A percentile compares a stretch with the other conserved stretches of the same genome.
phyloP scores from a whole-genome alignment of 2,329 filamentous ascomycete species.

The Xylaria sp. region DNA sequence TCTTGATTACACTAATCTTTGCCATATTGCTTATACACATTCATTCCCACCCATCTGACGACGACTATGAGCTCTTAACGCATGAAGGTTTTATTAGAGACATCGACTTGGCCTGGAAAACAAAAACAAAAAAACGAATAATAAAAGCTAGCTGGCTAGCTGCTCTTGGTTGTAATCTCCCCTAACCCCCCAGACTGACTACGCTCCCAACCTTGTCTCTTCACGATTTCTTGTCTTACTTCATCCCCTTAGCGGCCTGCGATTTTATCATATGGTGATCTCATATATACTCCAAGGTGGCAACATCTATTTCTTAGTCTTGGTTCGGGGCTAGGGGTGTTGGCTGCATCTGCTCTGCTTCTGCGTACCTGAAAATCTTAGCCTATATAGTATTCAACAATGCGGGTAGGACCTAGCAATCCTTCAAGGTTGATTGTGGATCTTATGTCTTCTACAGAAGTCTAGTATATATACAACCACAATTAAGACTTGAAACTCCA shows the following conservation, averaged over 20 bases:
- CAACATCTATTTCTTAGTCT: conserved; percentile 32
- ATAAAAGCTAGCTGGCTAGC: conserved; percentile 35
- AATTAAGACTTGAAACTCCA: neutral
- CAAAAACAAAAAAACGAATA: conserved; percentile 12
- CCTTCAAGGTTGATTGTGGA: neutral
- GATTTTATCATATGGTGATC: conserved; percentile 21
- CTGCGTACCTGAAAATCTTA: conserved; percentile 13
- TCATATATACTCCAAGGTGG: conserved; percentile 37
- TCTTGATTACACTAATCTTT: conserved; percentile 36
- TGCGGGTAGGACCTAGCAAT: conserved; percentile 1
- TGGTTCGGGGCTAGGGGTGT: conserved; percentile 27
- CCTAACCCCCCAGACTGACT: conserved; percentile 6
- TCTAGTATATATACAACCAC: conserved; percentile 2
- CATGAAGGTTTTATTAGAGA: conserved; percentile 24
- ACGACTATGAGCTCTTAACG: conserved; percentile 18
- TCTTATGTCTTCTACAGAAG: neutral
- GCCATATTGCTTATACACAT: conserved; percentile 37
- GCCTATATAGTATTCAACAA: conserved; percentile 22
- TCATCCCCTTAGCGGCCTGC: neutral
- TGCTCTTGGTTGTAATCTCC: conserved; percentile 26
- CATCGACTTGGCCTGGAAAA: conserved; percentile 14
- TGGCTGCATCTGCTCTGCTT: conserved; percentile 16
- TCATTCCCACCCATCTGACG: conserved; percentile 21
- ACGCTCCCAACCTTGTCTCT: conserved; percentile 12
- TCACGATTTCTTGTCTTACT: conserved; percentile 15